Conservation (phyloP, 164 flowering plant genomes). For the Aristolochia contorta region DNA sequence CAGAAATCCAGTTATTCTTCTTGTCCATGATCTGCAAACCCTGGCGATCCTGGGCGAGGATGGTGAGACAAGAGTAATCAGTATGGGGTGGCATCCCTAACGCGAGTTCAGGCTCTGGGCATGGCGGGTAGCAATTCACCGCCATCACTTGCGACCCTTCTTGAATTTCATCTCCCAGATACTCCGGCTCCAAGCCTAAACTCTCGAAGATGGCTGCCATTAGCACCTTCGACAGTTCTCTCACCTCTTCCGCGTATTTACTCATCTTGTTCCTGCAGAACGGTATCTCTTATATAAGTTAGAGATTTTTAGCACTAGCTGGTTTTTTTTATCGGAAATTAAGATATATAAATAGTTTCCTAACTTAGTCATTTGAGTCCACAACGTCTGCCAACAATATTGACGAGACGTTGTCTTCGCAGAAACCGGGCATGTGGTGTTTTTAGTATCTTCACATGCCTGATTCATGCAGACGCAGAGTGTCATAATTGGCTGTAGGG, state of each 20-base stretch:
- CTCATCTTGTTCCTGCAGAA: conserved; percentile 37
- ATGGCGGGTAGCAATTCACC: conserved; percentile 9
- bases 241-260: conserved; percentile 24
- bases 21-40: conserved; percentile 2
- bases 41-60: conserved; percentile 1
- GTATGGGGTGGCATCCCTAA: conserved; percentile 8
- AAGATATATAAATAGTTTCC: too few relatives aligned
- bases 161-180: conserved; percentile 2
- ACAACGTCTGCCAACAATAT: too few relatives aligned
- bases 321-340: too few relatives aligned
- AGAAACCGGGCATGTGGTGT: too few relatives aligned
- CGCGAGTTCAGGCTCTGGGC: conserved; percentile 6
- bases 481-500: too few relatives aligned
- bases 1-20: neutral
- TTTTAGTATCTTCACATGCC: too few relatives aligned
- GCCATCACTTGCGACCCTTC: conserved; percentile 5
- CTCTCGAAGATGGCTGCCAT: conserved; percentile 27
- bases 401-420: too few relatives aligned
- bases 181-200: conserved; percentile 22
- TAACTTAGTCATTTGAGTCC: too few relatives aligned
- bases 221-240: conserved; percentile 19
- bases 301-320: too few relatives aligned
- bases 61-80: conserved; percentile 2
- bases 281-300: too few relatives aligned
- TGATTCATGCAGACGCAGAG: too few relatives aligned